phyloP scores from a whole-genome alignment of 2,329 filamentous ascomycete genomes.

The Aspergillus clavatus region DNA sequence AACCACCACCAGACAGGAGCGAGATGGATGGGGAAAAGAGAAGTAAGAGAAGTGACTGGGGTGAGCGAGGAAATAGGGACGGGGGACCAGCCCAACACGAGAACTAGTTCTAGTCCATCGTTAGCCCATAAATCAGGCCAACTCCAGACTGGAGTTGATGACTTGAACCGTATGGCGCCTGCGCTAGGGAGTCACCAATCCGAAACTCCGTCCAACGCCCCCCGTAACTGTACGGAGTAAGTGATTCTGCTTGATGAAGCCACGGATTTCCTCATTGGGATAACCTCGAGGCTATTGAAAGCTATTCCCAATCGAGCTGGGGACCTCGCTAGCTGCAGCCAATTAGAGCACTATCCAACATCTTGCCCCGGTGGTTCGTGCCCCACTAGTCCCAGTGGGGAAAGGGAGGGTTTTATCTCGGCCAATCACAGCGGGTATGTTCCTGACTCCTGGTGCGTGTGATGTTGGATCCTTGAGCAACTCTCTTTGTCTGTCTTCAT shows the following conservation, averaged over 20 bases:
- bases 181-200: conserved; percentile 6
- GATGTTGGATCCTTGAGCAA: background rate
- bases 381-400: conserved; percentile 7
- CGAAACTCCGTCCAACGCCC: too few species aligned
- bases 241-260: background rate
- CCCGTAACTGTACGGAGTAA: background rate
- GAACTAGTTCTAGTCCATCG: background rate
- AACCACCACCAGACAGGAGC: conserved; percentile 17
- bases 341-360: conserved; percentile 4
- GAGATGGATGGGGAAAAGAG: conserved; percentile 19
- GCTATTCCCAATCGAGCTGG: conserved; percentile 3
- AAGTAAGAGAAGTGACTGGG: background rate
- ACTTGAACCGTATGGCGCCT: background rate
- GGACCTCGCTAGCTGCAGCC: conserved; percentile 1
- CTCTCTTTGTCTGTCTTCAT: background rate
- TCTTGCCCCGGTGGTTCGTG: conserved; percentile 15
- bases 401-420: background rate
- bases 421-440: conserved; percentile 5
- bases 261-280: background rate
- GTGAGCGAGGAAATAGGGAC: conserved; percentile 1
- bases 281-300: conserved; percentile 13
- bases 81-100: conserved; percentile 1
- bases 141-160: background rate
- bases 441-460: background rate
- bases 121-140: background rate